phyloP scores from a whole-genome alignment of 345 rosid genomes.

The Brassica carinata region DNA sequence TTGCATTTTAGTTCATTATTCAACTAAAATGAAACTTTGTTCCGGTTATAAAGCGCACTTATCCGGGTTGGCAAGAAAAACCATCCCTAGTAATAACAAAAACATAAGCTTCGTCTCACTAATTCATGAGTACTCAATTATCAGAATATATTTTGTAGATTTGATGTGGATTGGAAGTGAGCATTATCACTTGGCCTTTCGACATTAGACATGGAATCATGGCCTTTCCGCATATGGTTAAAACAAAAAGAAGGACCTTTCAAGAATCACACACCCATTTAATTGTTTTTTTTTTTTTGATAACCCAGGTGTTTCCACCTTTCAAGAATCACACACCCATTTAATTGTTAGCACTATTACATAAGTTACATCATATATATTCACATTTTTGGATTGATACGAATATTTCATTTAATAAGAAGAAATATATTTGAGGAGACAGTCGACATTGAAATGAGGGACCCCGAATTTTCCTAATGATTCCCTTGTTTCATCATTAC shows the following conservation, averaged over 20 bases:
- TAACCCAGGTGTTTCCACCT: no score
- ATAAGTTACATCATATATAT: slow-evolving; percentile 26
- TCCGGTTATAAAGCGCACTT: not conserved
- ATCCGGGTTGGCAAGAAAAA: slow-evolving; percentile 1
- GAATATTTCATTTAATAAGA: slow-evolving; percentile 18
- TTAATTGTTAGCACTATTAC: slow-evolving; percentile 20
- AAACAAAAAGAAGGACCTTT: slow-evolving; percentile 23
- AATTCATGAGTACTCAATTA: not conserved
- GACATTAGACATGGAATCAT: slow-evolving; percentile 22
- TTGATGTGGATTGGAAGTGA: slow-evolving; percentile 20
- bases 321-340: slow-evolving; percentile 12
- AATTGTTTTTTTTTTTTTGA: no score
- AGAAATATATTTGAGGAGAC: slow-evolving; percentile 15
- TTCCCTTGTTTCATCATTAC: slow-evolving; percentile 43
- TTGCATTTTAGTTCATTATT: not conserved
- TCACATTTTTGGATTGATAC: slow-evolving; percentile 34
- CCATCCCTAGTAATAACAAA: not conserved
- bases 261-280: slow-evolving; percentile 26
- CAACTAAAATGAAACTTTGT: not conserved
- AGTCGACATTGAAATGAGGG: slow-evolving; percentile 40
- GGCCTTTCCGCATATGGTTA: slow-evolving; percentile 39
- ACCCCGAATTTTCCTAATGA: slow-evolving; percentile 32
- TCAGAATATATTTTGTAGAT: slow-evolving; percentile 5
- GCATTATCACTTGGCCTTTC: slow-evolving; percentile 36
- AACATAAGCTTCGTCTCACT: slow-evolving; percentile 6